Evolutionary conservation across 768 basidiomycete species (phyloP).

Genomic region (Rubroboletus pulcherrimus): DNA sequence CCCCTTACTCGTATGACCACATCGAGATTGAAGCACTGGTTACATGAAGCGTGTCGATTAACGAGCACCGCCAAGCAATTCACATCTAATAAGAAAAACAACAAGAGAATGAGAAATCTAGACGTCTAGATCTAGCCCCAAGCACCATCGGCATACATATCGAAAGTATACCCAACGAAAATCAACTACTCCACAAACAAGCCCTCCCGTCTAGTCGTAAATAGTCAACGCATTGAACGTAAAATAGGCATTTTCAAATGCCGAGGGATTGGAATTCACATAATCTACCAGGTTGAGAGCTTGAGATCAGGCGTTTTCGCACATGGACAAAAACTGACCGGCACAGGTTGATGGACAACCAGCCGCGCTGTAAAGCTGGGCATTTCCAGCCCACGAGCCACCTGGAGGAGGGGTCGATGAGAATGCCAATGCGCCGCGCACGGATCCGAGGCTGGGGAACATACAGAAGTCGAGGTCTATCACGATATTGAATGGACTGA

Average conservation of each 20-base stretch:
- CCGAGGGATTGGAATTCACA: slow-evolving; percentile 36
- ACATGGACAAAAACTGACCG: slow-evolving; percentile 13
- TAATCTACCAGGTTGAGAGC: slow-evolving; percentile 19
- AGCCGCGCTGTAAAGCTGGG: slow-evolving; percentile 13
- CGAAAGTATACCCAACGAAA: neutral
- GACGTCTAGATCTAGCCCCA: no score
- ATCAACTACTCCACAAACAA: neutral
- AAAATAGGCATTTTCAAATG: slow-evolving; percentile 41
- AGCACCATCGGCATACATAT: neutral
- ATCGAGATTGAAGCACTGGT: neutral
- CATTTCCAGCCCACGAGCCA: slow-evolving; percentile 28
- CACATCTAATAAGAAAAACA: neutral
- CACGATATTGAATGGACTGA: slow-evolving; percentile 58
- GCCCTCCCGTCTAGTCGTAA: slow-evolving; percentile 24
- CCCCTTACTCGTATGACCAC: neutral
- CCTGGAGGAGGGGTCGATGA: slow-evolving; percentile 5
- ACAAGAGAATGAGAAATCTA: neutral
- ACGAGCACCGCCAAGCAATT: neutral
- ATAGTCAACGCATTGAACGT: slow-evolving; percentile 36
- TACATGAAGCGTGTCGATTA: neutral
- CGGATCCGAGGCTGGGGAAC: neutral
- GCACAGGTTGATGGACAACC: slow-evolving; percentile 29
- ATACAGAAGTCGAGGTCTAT: slow-evolving; percentile 45
- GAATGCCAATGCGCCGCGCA: neutral
- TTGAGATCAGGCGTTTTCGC: neutral